Evolutionary conservation across 2,329 filamentous ascomycete species (phyloP), one percentile per base, ranked within the genome.

Genomic region (Ophiocordyceps camponoti-rufipedis): DNA sequence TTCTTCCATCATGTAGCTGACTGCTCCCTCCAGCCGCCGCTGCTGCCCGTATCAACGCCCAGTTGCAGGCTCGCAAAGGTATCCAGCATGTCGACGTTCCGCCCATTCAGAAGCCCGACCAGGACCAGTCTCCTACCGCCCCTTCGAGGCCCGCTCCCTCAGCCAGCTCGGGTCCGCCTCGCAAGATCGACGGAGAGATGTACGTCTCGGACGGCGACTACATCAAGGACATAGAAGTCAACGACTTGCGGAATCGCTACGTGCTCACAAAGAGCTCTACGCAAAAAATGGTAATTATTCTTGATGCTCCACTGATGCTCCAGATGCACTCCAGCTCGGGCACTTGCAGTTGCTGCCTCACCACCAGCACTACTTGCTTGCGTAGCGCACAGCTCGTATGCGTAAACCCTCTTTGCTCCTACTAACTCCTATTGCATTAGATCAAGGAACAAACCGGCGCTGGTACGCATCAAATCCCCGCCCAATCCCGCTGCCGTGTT

Each of bases 381-480:
- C 80, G 67, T 62, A 64, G 71, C 72, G 67, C 70, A 73, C 75
- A 82, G 79, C 76, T 75, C 66, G 62, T 63, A 66, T 66, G 66
- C 64, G 63, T 62, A 29, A 59, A 63, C 63, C 76, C 80, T 78
- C 78, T 78, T 85, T 80, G 77, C 84, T 85, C 79, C 78, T 91
- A 86, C 88, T 96, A 79, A 95, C 88, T 80, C 74, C 68, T 74
- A 79, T 76, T 80, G 83, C 84, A 39, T 58, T 88, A 98, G 91
- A 98, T 98, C 60, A 94, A 94, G 82, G 89, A 95, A 72, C 86
- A 95, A 60, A 96, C 89, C 80, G 91, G 91, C 75, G 89, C 91
- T 75, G 91, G 91, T 98, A 98, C 80, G 88, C 78, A 71, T 68
- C 47, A 43, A 63, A 42, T 47, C 47, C 47, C 18, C 31, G 19